Evolutionary conservation across 148 eudicot species (phyloP), one percentile per base, ranked within the genome.

Genomic region (Rhododendron ovatum): DNA sequence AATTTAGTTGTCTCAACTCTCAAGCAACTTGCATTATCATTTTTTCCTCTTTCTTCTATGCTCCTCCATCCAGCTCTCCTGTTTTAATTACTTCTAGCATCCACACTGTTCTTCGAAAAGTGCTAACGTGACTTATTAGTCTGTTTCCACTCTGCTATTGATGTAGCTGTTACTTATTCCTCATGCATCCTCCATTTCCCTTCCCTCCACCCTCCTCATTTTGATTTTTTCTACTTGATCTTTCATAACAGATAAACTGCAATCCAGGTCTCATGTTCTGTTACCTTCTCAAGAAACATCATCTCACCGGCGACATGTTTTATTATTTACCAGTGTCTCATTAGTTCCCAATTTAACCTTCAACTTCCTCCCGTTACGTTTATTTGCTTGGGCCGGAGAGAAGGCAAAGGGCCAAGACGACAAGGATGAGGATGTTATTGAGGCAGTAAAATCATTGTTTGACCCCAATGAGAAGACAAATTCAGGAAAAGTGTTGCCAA

Each of bases 381-480:
- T 86, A 83, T 89, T 92, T 82, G 94, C 91, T 39, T 85, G 82
- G 87, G 98, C 97, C 7, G 92, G 84, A 76, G 95, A 92, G 51
- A 91, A 91, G 75, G 77, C 88, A 5, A 88, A 85, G 45, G 88
- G 76, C 67, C 59, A 87, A 73, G 89, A 87, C 9, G 91, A 92
- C 20, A 91, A 91, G 63, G 95, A 91, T 37, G 91, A 88, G 37
- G 83, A 93, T 53, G 83, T 95, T 35, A 55, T 91, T 84, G 96
- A 89, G 59, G 89, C 96, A 5, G 74, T 95, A 2, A 94, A 91
- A 86, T 92, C 99, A 17, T 85, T 96, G 85, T 91, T 96, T 84
- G 95, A 96, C 87, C 98, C 98, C 28, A 90, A 92, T 85, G 99
- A 96, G 93, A 93, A 89, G 86, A 94, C 98, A 71, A 96, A 96